Base-by-base conservation (phyloP, 2,329 filamentous ascomycete genomes). In the Venturia oleaginea region DNA sequence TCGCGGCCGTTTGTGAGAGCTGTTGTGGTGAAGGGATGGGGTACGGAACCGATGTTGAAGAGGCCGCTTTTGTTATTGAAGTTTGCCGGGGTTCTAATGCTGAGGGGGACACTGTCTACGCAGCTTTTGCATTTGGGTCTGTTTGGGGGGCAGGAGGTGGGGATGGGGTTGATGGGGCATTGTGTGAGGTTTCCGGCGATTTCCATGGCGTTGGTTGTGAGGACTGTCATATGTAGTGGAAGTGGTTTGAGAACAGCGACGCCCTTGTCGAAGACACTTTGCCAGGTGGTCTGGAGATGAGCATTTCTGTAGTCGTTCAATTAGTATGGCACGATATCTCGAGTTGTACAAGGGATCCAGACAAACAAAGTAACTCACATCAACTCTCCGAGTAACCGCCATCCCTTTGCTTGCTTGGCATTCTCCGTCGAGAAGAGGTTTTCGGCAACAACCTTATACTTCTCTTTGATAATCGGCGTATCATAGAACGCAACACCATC, bases 1-100 rank as follows among this genome's bases (percentile, higher is more conserved):
- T 79, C 77, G 65, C 85, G 71, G 17, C 42, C 51, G 67, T 85
- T 82, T 65, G 85, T 81, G 22, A 97, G 79, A 15, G 86, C 84
- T 63, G 86, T 83, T 51, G 91, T 81, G 1, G 92, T 97, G 79
- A 92, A 96, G 0, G 94, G 94, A 73, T 99, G 94, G 0, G 93
- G 93, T 15, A 97, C 88, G 0, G 87, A 90, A 66, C 89, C 92
- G 67, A 99, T 90, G 2, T 89, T 91, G 78, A 92, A 97, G 19
- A 88, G 73, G 1, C 80, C 81, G 17, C 87, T 86, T 4, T 82
- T 83, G 74, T 97, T 96, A 64, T 83, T 83, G 75, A 91, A 94
- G 22, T 82, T 77, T 3, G 83, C 76, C 2, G 86, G 84, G 0
- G 86, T 88, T n/a, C 81, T 79, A 68, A 96, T 83, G 62, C 83